phyloP scores from a whole-genome alignment of 2,329 filamentous ascomycete genomes.

The Fusarium pseudonygamai region DNA sequence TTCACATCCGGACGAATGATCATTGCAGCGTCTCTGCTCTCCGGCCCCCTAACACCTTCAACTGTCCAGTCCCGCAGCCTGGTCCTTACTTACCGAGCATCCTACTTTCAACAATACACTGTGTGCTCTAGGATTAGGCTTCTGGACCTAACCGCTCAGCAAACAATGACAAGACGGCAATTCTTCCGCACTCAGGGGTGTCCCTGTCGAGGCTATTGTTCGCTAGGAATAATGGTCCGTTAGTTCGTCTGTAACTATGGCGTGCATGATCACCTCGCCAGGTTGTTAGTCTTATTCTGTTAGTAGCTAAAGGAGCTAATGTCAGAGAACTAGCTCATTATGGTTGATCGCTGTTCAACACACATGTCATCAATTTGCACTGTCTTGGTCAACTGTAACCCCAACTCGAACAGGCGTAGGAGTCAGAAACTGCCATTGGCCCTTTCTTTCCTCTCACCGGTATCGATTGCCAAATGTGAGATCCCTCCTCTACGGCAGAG shows the following conservation, averaged over 20 bases:
- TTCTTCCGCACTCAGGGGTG: slow-evolving; percentile 11
- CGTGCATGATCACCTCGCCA: slow-evolving; percentile 20
- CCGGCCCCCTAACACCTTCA: neutral
- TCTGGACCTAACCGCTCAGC: neutral
- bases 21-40: neutral
- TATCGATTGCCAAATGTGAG: neutral
- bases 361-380: slow-evolving; percentile 20
- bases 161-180: neutral
- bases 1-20: slow-evolving; percentile 4
- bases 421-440: neutral
- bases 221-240: slow-evolving; percentile 1
- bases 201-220: neutral
- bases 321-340: neutral
- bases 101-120: neutral
- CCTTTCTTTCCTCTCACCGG: neutral
- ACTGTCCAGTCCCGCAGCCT: neutral
- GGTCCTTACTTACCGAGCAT: neutral
- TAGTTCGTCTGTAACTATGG: slow-evolving; percentile 23
- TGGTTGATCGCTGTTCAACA: slow-evolving; percentile 20
- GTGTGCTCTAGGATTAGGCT: neutral
- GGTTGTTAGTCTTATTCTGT: neutral
- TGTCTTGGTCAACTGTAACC: slow-evolving; percentile 16
- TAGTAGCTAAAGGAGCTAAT: neutral
- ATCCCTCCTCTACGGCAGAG: neutral
- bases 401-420: neutral